Evolutionary conservation across 441 rosid genomes (phyloP).

Genomic region (Aquilaria agallochum): DNA sequence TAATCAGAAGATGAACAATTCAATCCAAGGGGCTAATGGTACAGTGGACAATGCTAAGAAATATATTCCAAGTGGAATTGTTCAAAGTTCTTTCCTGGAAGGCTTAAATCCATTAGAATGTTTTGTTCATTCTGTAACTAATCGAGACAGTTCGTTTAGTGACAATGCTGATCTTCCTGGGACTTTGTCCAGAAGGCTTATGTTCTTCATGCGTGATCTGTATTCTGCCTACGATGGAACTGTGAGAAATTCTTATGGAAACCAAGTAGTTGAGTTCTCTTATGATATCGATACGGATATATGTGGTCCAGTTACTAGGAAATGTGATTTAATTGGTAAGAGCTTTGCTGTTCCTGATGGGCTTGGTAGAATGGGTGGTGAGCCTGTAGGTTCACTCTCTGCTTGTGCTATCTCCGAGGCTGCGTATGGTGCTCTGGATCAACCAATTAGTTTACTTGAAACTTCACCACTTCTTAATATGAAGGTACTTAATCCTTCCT

Average conservation of each 20-base stretch:
- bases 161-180: slow-evolving; percentile 99
- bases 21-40: slow-evolving; percentile 21
- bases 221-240: slow-evolving; percentile 84
- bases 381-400: slow-evolving; percentile 79
- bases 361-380: slow-evolving; percentile 44
- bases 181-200: slow-evolving; percentile 73
- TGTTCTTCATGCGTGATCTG: slow-evolving; percentile 92
- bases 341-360: slow-evolving; percentile 16
- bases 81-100: slow-evolving; percentile 62
- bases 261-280: slow-evolving; percentile 74
- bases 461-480: slow-evolving; percentile 88
- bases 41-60: slow-evolving; percentile 37
- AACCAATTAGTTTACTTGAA: slow-evolving; percentile 91
- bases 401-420: slow-evolving; percentile 96
- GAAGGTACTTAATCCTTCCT: slow-evolving; percentile 57
- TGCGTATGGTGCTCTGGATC: slow-evolving; percentile 96
- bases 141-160: slow-evolving; percentile 83
- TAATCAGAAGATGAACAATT: slow-evolving; percentile 29
- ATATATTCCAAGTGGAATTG: slow-evolving; percentile 77
- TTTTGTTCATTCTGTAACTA: slow-evolving; percentile 87
- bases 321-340: slow-evolving; percentile 9
- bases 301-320: slow-evolving; percentile 9
- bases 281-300: slow-evolving; percentile 34
- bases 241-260: slow-evolving; percentile 81
- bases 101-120: slow-evolving; percentile 89